These are phyloP conservation scores for Dalbergia oliveri DNA, from an alignment of 306 rosid genomes.

Conservation along the genomic window DNA sequence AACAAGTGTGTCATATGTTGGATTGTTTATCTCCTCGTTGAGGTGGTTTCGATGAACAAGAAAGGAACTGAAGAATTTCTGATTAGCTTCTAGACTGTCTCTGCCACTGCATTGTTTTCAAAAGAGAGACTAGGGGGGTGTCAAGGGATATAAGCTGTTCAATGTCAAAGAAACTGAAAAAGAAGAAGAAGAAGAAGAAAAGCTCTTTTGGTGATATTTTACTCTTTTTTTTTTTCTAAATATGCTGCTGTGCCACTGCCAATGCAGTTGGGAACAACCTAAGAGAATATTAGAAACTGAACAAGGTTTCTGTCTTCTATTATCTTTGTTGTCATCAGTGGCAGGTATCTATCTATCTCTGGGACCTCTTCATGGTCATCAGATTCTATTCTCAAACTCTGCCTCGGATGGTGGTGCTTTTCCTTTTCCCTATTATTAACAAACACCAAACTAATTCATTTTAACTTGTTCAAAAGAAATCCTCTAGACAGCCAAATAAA, in stretches of 20 bases:
- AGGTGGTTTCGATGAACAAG: conserved; percentile 58
- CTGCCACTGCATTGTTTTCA: conserved; percentile 41
- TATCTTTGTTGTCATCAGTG: conserved; percentile 43
- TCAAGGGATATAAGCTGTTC: not conserved
- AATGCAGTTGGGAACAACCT: conserved; percentile 71
- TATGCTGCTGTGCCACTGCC: conserved; percentile 53
- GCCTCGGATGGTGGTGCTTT: not conserved
- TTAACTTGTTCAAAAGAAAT: not conserved
- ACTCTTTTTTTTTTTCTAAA: not conserved
- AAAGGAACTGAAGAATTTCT: conserved; percentile 52
- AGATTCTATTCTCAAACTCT: conserved; percentile 23
- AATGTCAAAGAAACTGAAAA: conserved; percentile 13
- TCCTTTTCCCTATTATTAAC: not conserved
- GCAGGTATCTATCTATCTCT: conserved; percentile 1
- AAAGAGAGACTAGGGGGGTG: conserved; percentile 30
- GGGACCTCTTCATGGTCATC: conserved; percentile 25
- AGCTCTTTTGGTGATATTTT: conserved; percentile 37
- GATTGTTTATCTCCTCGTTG: conserved; percentile 18
- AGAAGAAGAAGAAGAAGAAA: conserved; percentile 25
- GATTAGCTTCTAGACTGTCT: too few relatives aligned
- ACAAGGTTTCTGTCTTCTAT: conserved; percentile 44
- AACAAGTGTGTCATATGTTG: not conserved
- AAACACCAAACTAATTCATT: not conserved
- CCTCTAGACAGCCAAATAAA: not conserved
- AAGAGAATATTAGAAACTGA: conserved; percentile 45